Evolutionary conservation across 2,329 filamentous ascomycete species (phyloP).

Genomic region (Colletotrichum aenigma): DNA sequence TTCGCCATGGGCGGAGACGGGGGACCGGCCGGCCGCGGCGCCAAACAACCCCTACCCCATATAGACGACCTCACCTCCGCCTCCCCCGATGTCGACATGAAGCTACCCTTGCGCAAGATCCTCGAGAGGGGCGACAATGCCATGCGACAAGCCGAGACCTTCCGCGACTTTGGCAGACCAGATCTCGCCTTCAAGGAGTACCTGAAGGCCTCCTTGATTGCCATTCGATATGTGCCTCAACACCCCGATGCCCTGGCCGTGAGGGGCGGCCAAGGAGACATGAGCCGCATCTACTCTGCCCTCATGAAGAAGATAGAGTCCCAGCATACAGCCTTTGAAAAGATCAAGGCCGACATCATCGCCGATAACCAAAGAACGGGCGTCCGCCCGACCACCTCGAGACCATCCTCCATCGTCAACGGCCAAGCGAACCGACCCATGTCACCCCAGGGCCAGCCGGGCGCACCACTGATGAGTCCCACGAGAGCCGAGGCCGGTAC

Average conservation of each 20-base stretch:
- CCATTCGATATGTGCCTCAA: conserved; percentile 75
- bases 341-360: conserved; percentile 64
- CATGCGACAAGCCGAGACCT: conserved; percentile 64
- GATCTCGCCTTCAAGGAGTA: conserved; percentile 85
- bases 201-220: conserved; percentile 79
- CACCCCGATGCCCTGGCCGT: conserved; percentile 77
- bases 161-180: conserved; percentile 66
- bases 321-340: conserved; percentile 55
- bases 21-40: conserved; percentile 20
- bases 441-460: conserved; percentile 21
- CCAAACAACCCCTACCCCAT: conserved; percentile 49
- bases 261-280: conserved; percentile 55
- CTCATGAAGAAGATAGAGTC: conserved; percentile 55
- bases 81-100: conserved; percentile 49
- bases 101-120: conserved; percentile 57
- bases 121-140: conserved; percentile 57
- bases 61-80: conserved; percentile 57
- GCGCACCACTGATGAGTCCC: conserved; percentile 20
- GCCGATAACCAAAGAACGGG: conserved; percentile 68
- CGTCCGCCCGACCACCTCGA: conserved; percentile 45
- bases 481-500: neutral
- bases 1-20: conserved; percentile 18
- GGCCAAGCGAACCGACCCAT: conserved; percentile 1
- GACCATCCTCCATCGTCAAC: conserved; percentile 9
- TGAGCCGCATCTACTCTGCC: conserved; percentile 51